Evolutionary conservation across 805 yeast genomes (phyloP).

Genomic region (Saccharomycopsis selenospora): DNA sequence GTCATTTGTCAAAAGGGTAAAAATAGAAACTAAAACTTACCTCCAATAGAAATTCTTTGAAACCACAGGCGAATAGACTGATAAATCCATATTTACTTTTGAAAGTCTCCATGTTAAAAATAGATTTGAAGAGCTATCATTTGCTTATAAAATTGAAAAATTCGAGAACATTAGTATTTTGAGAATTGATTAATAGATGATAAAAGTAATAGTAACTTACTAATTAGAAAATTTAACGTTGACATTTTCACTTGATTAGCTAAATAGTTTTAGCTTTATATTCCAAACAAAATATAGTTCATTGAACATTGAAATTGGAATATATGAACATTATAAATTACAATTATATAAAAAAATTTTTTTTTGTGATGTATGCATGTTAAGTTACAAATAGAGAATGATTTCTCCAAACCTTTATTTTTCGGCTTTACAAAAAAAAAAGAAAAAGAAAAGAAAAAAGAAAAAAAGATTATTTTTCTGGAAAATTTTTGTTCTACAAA

Average conservation of each 20-base stretch:
- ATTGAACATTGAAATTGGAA: too few species aligned
- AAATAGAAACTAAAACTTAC: neutral
- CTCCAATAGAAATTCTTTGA: neutral
- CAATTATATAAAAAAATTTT: too few species aligned
- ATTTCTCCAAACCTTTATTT: too few species aligned
- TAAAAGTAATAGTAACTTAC: neutral
- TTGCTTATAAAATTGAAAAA: neutral
- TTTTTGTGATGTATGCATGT: too few species aligned
- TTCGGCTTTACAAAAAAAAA: too few species aligned
- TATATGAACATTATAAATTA: too few species aligned
- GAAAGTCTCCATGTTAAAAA: neutral
- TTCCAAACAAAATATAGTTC: too few species aligned
- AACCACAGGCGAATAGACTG: neutral
- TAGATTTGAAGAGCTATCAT: neutral
- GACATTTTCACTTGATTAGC: neutral
- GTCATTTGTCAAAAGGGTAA: neutral
- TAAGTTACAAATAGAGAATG: too few species aligned
- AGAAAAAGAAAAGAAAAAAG: too few species aligned
- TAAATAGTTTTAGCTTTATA: too few species aligned
- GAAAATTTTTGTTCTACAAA: too few species aligned
- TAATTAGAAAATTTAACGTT: neutral
- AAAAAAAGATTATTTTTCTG: too few species aligned
- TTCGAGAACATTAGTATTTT: slow-evolving; percentile 1
- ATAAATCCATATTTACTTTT: neutral
- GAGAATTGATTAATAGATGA: neutral